phyloP scores from a whole-genome alignment of 2,329 filamentous ascomycete genomes.

The Phialemonium atrogriseum region DNA sequence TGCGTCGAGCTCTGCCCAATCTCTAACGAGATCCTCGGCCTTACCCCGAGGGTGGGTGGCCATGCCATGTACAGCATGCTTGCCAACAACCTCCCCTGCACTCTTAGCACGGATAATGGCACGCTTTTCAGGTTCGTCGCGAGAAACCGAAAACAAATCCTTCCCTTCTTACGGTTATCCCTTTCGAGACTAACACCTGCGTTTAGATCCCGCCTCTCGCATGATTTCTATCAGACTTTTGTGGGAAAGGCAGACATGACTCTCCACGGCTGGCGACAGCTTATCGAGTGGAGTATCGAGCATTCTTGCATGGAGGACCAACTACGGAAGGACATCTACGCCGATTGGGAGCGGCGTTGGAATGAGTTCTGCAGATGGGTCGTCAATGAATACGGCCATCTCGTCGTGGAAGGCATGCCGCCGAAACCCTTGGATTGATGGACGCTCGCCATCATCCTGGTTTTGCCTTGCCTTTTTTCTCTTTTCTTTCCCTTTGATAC shows the following conservation, averaged over 20 bases:
- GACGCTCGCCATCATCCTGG: no score
- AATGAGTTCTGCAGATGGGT: constrained; percentile 46
- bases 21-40: constrained; percentile 66
- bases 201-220: constrained; percentile 60
- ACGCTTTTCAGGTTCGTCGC: constrained; percentile 54
- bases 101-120: constrained; percentile 67
- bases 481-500: no score
- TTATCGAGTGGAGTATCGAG: constrained; percentile 53
- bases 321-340: constrained; percentile 27
- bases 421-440: no score
- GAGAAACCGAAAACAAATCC: not conserved
- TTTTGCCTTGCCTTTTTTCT: no score
- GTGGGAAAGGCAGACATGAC: constrained; percentile 59
- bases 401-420: constrained; percentile 1
- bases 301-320: constrained; percentile 44
- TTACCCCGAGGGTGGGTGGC: constrained; percentile 56
- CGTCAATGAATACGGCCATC: constrained; percentile 21
- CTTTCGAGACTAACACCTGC: not conserved
- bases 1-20: constrained; percentile 73
- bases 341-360: constrained; percentile 49
- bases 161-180: not conserved
- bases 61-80: constrained; percentile 61
- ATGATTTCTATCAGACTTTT: constrained; percentile 73
- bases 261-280: constrained; percentile 63
- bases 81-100: constrained; percentile 66